Percentiles rank a stretch among this genome's conserved stretches.
Conservation (phyloP, 352 stramenopile genomes). For the Phytophthora ohioensis region DNA sequence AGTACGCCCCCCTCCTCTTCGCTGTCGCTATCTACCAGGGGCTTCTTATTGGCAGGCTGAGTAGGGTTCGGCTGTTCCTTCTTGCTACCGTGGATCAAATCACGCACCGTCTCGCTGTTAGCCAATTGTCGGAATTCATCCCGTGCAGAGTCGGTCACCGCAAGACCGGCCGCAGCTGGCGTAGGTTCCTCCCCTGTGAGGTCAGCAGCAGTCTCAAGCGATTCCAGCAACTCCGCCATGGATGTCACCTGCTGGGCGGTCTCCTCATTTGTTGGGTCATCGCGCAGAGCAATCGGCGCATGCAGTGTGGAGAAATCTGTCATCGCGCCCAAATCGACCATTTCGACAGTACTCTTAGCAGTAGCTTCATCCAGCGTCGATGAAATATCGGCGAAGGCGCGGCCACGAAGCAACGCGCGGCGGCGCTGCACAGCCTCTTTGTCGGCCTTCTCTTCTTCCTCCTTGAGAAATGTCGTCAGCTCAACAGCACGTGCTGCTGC, state of each 20-base stretch:
- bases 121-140: slow-evolving; percentile 74
- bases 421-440: slow-evolving; percentile 68
- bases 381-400: slow-evolving; percentile 75
- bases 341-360: slow-evolving; percentile 43
- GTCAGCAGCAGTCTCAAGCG: slow-evolving; percentile 71
- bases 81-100: slow-evolving; percentile 49
- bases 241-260: slow-evolving; percentile 64
- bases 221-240: slow-evolving; percentile 78
- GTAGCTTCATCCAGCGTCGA: slow-evolving; percentile 40
- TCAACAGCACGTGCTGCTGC: slow-evolving; percentile 81
- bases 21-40: slow-evolving; percentile 57
- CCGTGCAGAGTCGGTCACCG: slow-evolving; percentile 44
- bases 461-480: slow-evolving; percentile 81
- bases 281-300: slow-evolving; percentile 75
- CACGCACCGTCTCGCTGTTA: slow-evolving; percentile 53
- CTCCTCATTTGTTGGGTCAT: slow-evolving; percentile 66
- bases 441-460: slow-evolving; percentile 80
- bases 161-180: slow-evolving; percentile 18
- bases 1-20: slow-evolving; percentile 79
- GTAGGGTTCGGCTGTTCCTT: slow-evolving; percentile 24
- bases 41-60: slow-evolving; percentile 32
- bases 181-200: slow-evolving; percentile 30
- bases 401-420: slow-evolving; percentile 74
- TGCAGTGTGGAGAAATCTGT: slow-evolving; percentile 85
- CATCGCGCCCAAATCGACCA: slow-evolving; percentile 83